phyloP scores from a whole-genome alignment of 306 rosid species.

The Prunus mume region DNA sequence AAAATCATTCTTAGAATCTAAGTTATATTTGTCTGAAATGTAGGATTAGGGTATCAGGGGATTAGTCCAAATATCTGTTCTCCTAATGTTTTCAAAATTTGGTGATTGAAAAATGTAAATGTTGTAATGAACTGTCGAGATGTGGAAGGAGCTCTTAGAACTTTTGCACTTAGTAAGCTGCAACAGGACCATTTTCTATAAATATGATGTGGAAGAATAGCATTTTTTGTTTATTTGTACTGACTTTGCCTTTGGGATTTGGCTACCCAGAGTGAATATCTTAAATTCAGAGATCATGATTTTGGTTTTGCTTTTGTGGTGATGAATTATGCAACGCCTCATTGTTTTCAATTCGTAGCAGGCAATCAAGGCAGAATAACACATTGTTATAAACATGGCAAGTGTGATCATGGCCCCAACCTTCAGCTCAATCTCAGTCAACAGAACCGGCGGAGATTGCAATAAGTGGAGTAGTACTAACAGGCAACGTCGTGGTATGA shows the following conservation, averaged over 20 bases:
- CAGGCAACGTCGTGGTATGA: constrained; percentile 22
- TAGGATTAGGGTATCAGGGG: background rate
- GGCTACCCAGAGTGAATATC: background rate
- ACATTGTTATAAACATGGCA: constrained; percentile 43
- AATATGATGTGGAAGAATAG: background rate
- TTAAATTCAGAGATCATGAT: background rate
- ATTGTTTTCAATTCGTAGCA: background rate
- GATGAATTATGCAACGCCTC: background rate
- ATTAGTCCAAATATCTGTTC: background rate
- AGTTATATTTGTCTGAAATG: background rate
- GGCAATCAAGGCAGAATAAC: constrained; percentile 10
- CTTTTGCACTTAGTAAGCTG: background rate
- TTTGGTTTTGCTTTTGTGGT: background rate
- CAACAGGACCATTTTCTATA: background rate
- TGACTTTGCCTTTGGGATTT: background rate
- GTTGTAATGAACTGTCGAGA: background rate
- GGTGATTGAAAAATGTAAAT: background rate
- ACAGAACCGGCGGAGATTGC: constrained; percentile 21
- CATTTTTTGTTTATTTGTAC: background rate
- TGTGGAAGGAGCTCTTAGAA: background rate
- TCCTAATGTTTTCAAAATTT: background rate
- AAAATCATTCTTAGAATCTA: background rate
- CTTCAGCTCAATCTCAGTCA: constrained; percentile 38
- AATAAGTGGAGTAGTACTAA: constrained; percentile 20
- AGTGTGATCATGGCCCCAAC: constrained; percentile 38